phyloP scores from a whole-genome alignment of 805 yeast genomes.

The Zygosaccharomyces bailii region DNA sequence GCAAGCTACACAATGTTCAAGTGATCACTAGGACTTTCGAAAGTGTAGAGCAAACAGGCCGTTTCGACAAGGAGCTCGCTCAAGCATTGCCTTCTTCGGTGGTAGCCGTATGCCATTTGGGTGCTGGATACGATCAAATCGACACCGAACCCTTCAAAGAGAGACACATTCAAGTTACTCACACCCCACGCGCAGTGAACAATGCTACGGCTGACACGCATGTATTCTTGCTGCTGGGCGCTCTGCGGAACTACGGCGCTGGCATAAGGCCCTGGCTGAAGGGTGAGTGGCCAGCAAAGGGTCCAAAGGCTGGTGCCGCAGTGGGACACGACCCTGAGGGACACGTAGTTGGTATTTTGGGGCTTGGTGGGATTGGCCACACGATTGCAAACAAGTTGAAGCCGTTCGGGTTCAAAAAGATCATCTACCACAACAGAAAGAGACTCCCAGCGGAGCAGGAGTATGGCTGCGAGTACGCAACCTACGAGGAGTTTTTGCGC shows the following conservation, averaged over 20 bases:
- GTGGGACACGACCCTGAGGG: slow-evolving; percentile 75
- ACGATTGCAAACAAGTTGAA: slow-evolving; percentile 66
- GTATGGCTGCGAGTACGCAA: slow-evolving; percentile 64
- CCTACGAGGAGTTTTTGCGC: slow-evolving; percentile 62
- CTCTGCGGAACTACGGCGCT: slow-evolving; percentile 61
- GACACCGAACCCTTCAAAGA: slow-evolving; percentile 52
- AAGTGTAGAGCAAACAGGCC: slow-evolving; percentile 52
- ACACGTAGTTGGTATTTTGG: slow-evolving; percentile 73
- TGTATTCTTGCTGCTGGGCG: slow-evolving; percentile 57
- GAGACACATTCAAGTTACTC: slow-evolving; percentile 59
- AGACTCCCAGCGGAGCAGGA: slow-evolving; percentile 60
- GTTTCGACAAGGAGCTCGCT: slow-evolving; percentile 61
- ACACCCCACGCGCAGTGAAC: slow-evolving; percentile 64
- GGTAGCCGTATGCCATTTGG: slow-evolving; percentile 54
- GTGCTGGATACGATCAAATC: slow-evolving; percentile 77
- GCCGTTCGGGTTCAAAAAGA: slow-evolving; percentile 73
- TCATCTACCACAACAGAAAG: slow-evolving; percentile 69
- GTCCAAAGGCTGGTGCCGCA: slow-evolving; percentile 59
- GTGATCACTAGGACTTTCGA: slow-evolving; percentile 51
- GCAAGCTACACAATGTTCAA: slow-evolving; percentile 33
- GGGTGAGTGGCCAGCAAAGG: slow-evolving; percentile 60
- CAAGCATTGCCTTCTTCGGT: slow-evolving; percentile 52
- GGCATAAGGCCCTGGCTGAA: slow-evolving; percentile 52
- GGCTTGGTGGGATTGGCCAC: slow-evolving; percentile 89
- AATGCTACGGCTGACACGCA: slow-evolving; percentile 72